A percentile compares a stretch with the other conserved stretches of the same genome.
These are phyloP conservation scores for Kurtzmaniella fragi DNA, from an alignment of 805 yeast species.

Conservation along the genomic window DNA sequence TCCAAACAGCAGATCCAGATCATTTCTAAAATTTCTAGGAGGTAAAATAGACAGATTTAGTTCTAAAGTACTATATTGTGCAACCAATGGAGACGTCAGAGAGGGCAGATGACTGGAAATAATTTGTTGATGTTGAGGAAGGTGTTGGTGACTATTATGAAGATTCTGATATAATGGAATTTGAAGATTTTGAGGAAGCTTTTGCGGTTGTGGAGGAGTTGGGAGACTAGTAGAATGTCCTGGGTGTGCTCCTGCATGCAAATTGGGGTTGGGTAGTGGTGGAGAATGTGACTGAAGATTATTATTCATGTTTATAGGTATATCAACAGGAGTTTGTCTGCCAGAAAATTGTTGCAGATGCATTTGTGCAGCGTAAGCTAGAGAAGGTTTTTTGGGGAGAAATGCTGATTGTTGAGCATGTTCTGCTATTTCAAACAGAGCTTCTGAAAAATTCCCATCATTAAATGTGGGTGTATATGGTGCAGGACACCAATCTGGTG, in stretches of 20 bases:
- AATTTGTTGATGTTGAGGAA: neutral
- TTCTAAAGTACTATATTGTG: slow-evolving; percentile 2
- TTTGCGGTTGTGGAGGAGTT: neutral
- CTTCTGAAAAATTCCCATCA: slow-evolving; percentile 4
- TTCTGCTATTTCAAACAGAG: neutral
- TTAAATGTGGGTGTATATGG: slow-evolving; percentile 4
- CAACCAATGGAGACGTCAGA: slow-evolving; percentile 2
- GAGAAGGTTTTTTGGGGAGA: neutral
- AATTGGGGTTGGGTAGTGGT: neutral
- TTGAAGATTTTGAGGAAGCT: neutral
- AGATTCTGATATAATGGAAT: neutral
- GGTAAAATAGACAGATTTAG: slow-evolving; percentile 5
- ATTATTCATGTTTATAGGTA: neutral
- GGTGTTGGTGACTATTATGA: neutral
- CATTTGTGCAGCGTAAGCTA: neutral
- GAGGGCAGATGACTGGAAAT: slow-evolving; percentile 1
- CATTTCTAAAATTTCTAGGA: slow-evolving; percentile 22
- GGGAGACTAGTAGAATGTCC: neutral
- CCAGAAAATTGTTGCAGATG: slow-evolving; percentile 1
- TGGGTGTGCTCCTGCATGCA: neutral
- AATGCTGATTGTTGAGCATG: no score
- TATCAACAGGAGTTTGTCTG: neutral
- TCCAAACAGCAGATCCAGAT: slow-evolving; percentile 15
- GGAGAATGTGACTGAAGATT: neutral
- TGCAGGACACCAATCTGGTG: slow-evolving; percentile 2